Base-by-base conservation (phyloP, 139 green algal genomes). In the Tetradesmus lagerheimii region DNA sequence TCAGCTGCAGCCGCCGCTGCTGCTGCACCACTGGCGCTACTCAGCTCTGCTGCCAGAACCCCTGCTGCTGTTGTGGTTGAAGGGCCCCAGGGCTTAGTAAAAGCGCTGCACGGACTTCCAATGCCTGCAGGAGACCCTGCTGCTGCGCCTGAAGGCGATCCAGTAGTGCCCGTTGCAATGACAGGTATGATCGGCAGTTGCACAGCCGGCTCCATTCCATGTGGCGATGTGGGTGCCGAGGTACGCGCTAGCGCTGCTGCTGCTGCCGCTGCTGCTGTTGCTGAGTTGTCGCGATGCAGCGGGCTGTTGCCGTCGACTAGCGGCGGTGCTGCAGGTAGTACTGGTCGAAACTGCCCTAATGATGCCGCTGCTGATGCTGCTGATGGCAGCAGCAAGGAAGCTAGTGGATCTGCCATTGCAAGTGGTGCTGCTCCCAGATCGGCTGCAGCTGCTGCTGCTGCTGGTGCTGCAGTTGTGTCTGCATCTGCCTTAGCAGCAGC, bases 41-140 rank as follows among this genome's bases (percentile, higher is more conserved):
- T 79, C 18, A 37, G 18, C 71, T n/a, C 34, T 34, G 53, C 45
- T 87, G 82, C 57, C 31, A 6, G n/a, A 14, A 5, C 31, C 62
- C 31, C 82, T 87, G 82, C 53, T 87, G 82, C 82, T 87, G 82
- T 57, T 79, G 82, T 47, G 34, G 82, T 57, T 79, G 82, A 31
- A 34, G 81, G 16, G 9, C 35, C 81, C 50, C 81, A 27, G 81
- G 47, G 47, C 47, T 86, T 11, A 43, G 47, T 43, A n/a, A 34
- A 39, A 15, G 47, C 34, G 34, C 81, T 86, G 81, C 50, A 31
- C n/a, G n/a, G 41, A 45, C n/a, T 67, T n/a, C 80, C 23, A 38
- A 37, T 79, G n/a, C 71, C 71, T 37, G 71, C 29, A 41, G 71
- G 31, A 4, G 71, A 38, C 0, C n/a, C 71, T 39, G 71, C 47